Base-by-base conservation (phyloP, 2,329 filamentous ascomycete species). In the Phoma herbarum region DNA sequence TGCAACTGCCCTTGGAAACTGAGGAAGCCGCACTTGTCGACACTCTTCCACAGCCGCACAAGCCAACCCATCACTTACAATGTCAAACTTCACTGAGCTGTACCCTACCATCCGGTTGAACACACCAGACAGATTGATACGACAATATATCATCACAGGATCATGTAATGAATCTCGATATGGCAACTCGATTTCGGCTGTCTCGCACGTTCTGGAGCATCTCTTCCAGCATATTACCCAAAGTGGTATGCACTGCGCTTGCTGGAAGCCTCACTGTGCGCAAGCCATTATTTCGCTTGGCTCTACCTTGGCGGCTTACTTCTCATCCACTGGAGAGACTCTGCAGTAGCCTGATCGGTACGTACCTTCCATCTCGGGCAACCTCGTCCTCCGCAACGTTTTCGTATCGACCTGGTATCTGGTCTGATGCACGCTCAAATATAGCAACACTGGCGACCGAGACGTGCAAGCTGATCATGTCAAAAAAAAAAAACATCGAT, bases 251-350 rank as follows among this genome's bases (percentile, higher is more conserved):
- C 25, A 57, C 16, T 41, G 35, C 47, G 53, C 42, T 41, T 43
- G 2, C 10, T 14, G 12, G 4, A 23, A 11, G 10, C 26, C 25
- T 31, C 14, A 9, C 25, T 41, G 18, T 16, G 26, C 23, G 10
- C 8, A 25, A 42, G 10, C 28, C 25, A 22, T 18, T 29, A 31
- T 42, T 12, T 39, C 10, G 47, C 54, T 47, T 57, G 47, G 54
- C 54, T 43, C 23, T 2, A 44, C 11, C 49, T 58, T 58, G 55
- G 55, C 49, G 33, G 48, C 49, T 52, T 58, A 52, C 35, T 16
- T 4, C 39, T 4, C 29, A 1, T 31, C 23, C 28, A 44, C 10
- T 25, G 16, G 7, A 3, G 11, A 6, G 18, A 11, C 43, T 16
- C 22, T 18, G 18, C 20, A 11, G 43, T 52, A 58, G 39, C 49